Conservation (phyloP, 1,284 basidiomycete species). For the Heterobasidion parviporum region DNA sequence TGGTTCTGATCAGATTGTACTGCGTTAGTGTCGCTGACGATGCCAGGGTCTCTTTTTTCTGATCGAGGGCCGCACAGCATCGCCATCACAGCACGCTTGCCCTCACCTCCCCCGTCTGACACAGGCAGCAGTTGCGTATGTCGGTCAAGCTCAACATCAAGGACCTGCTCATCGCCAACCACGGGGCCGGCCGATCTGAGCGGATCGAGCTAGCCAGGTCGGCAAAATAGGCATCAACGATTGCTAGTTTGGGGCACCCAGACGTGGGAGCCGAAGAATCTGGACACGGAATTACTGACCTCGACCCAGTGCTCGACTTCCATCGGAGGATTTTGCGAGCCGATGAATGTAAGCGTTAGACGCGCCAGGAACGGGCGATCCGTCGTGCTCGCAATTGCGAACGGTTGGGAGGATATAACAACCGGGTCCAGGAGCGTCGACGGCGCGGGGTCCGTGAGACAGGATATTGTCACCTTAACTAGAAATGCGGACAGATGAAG, state of each 20-base stretch:
- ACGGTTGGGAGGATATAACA: constrained; percentile 42
- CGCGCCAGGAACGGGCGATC: constrained; percentile 57
- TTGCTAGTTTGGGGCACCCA: no score
- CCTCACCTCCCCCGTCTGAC: constrained; percentile 2
- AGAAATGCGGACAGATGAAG: constrained; percentile 48
- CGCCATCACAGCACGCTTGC: not conserved
- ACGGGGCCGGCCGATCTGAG: constrained; percentile 36
- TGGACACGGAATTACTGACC: constrained; percentile 27
- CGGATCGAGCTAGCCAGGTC: constrained; percentile 45
- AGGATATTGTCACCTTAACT: constrained; percentile 38
- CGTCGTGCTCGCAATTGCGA: constrained; percentile 46
- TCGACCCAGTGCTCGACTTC: constrained; percentile 72
- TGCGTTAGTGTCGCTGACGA: not conserved
- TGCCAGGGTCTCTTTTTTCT: not conserved
- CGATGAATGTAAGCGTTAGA: constrained; percentile 45
- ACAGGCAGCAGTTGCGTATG: constrained; percentile 43
- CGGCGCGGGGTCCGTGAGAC: constrained; percentile 31
- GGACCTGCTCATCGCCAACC: constrained; percentile 60
- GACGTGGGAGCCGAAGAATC: no score
- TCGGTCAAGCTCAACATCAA: constrained; percentile 65
- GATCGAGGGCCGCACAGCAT: not conserved
- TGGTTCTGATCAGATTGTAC: no score
- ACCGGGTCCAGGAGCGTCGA: constrained; percentile 25
- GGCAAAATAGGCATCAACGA: not conserved
- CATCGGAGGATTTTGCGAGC: constrained; percentile 29